phyloP scores from a whole-genome alignment of 2,329 filamentous ascomycete species.

The Salinomyces thailandicus region DNA sequence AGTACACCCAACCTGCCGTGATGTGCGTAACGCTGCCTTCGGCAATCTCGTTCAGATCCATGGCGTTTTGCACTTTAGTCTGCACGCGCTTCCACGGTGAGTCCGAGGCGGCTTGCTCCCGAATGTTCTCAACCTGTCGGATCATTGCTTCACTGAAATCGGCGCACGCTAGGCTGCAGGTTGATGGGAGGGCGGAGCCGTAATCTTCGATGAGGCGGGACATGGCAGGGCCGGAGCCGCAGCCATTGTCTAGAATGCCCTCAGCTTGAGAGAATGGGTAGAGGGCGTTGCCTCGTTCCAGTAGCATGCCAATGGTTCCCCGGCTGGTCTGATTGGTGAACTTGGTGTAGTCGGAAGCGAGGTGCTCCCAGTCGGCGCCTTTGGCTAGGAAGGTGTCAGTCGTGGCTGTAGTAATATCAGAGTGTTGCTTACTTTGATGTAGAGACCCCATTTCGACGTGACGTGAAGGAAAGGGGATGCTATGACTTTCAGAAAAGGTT shows the following conservation, averaged over 20 bases:
- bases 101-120: conserved; percentile 6
- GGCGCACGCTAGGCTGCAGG: conserved; percentile 13
- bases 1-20: conserved; percentile 24
- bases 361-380: conserved; percentile 1
- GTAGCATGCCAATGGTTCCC: conserved; percentile 7
- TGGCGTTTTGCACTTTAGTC: conserved; percentile 18
- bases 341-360: conserved; percentile 1
- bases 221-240: conserved; percentile 22
- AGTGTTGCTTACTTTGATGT: too few species aligned
- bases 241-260: conserved; percentile 24
- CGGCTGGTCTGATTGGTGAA: background rate
- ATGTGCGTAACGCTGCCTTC: conserved; percentile 20
- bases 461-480: too few species aligned
- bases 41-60: conserved; percentile 15
- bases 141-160: conserved; percentile 26
- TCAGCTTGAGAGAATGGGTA: conserved; percentile 20
- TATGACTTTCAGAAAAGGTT: too few species aligned
- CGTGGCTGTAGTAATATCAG: too few species aligned
- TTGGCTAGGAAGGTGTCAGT: background rate
- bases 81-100: conserved; percentile 19
- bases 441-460: too few species aligned
- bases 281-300: conserved; percentile 16
- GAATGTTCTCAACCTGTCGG: conserved; percentile 12
- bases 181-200: conserved; percentile 10
- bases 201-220: conserved; percentile 16